Base-by-base conservation (phyloP, 1,284 basidiomycete species). In the Exobasidium cylindrosporum region DNA sequence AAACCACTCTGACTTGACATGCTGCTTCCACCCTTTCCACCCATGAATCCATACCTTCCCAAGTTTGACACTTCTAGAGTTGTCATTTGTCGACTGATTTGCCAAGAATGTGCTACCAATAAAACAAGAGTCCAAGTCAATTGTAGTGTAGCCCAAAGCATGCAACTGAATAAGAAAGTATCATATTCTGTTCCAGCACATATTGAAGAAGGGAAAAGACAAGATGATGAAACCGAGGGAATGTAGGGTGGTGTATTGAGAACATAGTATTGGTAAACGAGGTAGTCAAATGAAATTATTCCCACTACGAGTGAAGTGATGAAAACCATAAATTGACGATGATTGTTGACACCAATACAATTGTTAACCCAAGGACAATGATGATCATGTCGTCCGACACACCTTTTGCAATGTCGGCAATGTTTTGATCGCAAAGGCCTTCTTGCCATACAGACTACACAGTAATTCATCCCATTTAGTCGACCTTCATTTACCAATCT, bases 321-420 rank as follows among this genome's bases (percentile, higher is more conserved):
- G 74, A 98, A 97, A 7, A 93, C 79, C 31, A 97, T 83, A 82
- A 99, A 98, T 76, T 95, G 90, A 13, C 94, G 88, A 74, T 98
- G 95, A 76, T 98, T 98, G 68, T 90, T 88, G 55, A 87, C 85
- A n/a, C 96, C 96, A 60, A 98, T 65, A 80, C 95, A 97, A 81
- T 97, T 97, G 90, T 92, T 96, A n/a, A 97, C 88, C 95, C 95
- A 99, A 6, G 96, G 96, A 75, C 95, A 97, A 77, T 97, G 94
- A 32, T 79, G 77, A 54, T 79, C 77, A 62, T 76, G 72, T 0
- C 77, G 63, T 5, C 89, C 91, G 17, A 94, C 85, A 76, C 96
- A 98, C 62, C 88, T 87, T 70, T 94, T 89, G 77, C 94, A 97
- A 32, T 90, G 84, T 14, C 92, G 87, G 82, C 94, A 97, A 79